A percentile compares a stretch with the other conserved stretches of the same genome.
Conservation (phyloP, 2,329 filamentous ascomycete genomes). For the Apiospora malaysiana region DNA sequence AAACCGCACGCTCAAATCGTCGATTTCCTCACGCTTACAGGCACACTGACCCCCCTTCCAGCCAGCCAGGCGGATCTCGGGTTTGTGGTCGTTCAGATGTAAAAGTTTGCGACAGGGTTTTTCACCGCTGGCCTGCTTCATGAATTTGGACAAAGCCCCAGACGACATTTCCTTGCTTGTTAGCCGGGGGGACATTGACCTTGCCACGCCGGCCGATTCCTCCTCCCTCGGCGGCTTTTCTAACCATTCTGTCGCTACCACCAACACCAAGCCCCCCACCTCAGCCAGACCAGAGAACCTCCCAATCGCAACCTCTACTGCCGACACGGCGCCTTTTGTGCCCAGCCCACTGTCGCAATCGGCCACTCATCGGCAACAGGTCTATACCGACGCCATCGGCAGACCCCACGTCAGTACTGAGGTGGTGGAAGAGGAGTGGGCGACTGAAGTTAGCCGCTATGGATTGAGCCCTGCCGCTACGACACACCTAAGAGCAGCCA, state of each 20-base stretch:
- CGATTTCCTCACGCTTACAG: slow-evolving; percentile 13
- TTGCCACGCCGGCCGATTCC: slow-evolving; percentile 12
- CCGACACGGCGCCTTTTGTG: slow-evolving; percentile 28
- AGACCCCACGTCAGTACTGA: slow-evolving; percentile 28
- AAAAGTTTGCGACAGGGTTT: slow-evolving; percentile 16
- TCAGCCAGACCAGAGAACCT: neutral
- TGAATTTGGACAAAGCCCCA: slow-evolving; percentile 21
- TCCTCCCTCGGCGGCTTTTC: slow-evolving; percentile 6
- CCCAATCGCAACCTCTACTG: slow-evolving; percentile 27
- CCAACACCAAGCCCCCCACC: neutral
- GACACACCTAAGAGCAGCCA: slow-evolving; percentile 29
- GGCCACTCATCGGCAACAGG: slow-evolving; percentile 32
- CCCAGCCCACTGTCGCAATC: slow-evolving; percentile 24
- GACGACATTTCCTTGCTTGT: slow-evolving; percentile 18
- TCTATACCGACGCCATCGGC: slow-evolving; percentile 31
- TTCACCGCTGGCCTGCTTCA: slow-evolving; percentile 20
- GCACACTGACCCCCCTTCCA: slow-evolving; percentile 15
- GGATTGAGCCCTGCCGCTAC: slow-evolving; percentile 35
- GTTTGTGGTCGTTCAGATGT: slow-evolving; percentile 18
- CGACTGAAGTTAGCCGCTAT: slow-evolving; percentile 37
- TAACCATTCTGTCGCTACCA: neutral
- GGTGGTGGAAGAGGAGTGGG: slow-evolving; percentile 32
- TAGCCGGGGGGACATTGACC: slow-evolving; percentile 15
- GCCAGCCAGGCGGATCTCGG: slow-evolving; percentile 3
- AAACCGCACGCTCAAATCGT: neutral